Base-by-base conservation (phyloP, 768 basidiomycete species). In the Amyloporia xantha region DNA sequence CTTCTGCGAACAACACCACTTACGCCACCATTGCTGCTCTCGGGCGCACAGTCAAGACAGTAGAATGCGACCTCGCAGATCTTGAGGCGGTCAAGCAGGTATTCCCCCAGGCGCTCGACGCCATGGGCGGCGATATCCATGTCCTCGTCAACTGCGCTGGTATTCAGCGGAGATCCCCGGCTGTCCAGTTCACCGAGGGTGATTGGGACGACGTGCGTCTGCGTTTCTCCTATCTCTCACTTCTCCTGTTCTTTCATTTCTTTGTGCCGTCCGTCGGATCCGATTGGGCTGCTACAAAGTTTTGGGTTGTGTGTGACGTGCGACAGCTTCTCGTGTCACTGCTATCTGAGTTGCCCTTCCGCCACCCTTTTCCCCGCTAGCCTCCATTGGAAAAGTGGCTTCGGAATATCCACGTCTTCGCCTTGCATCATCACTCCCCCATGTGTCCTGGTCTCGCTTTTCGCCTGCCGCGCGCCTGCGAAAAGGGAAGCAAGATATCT, bases 111-210 rank as follows among this genome's bases (percentile, higher is more conserved):
- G 78, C 79, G 26, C 70, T 79, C 11, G 70, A 69, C 45, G 56
- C 59, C 49, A 68, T 81, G 74, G 76, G 71, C 40, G 71, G 73
- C 52, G 64, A 68, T 41, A 72, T 86, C 46, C 75, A 86, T 56
- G 67, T 84, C 54, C 76, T 85, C 39, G 75, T 86, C 62, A 85
- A 86, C 59, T 86, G 84, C 59, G 81, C 79, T 48, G 79, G 79
- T 48, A 82, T 80, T 55, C 76, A 78, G 58, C 69, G 79, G 57
- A 66, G 76, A 63, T 71, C 77, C 37, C 76, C 81, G 50, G 78
- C 78, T n/a, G 74, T 81, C 52, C 73, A 76, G 59, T 86, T 86
- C 62, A 67, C 74, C 23, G 84, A 84, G 57, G 56, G 65, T 38
- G 84, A 85, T 58, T 86, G 84, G 84, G 78, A 84, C 50, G 84